These are phyloP conservation scores for Sequoia sempervirens DNA, from an alignment of 75 land plant species.

Conservation along the genomic window DNA sequence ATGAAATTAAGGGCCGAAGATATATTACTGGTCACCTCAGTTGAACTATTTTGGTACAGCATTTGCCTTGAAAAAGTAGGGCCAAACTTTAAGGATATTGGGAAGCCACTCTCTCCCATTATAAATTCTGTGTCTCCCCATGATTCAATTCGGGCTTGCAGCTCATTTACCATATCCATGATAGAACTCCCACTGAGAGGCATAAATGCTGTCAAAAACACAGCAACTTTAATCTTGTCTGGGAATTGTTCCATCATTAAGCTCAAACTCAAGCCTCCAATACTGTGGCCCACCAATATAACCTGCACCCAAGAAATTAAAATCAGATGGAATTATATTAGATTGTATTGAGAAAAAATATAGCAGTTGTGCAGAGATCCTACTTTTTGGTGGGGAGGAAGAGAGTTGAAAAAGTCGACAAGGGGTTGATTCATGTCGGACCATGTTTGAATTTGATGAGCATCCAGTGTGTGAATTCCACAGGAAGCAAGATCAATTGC, in stretches of 20 bases:
- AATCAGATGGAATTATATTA: too few relatives aligned
- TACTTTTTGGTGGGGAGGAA: conserved; percentile 37
- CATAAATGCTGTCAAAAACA: conserved; percentile 37
- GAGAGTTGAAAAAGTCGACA: conserved; percentile 19
- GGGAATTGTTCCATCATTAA: conserved; percentile 42
- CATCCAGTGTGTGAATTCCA: conserved; percentile 14
- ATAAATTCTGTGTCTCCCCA: too few relatives aligned
- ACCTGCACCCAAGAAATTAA: conserved; percentile 2
- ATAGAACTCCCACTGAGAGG: conserved; percentile 1
- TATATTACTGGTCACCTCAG: too few relatives aligned
- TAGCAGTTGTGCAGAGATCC: neutral
- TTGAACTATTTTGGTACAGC: too few relatives aligned
- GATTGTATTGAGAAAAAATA: too few relatives aligned
- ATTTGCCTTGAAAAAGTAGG: too few relatives aligned
- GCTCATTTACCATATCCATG: too few relatives aligned
- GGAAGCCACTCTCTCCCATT: too few relatives aligned
- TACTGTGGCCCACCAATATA: conserved; percentile 43
- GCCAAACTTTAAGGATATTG: too few relatives aligned
- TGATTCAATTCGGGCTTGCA: too few relatives aligned
- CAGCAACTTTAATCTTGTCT: conserved; percentile 26
- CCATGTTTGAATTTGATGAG: conserved; percentile 26
- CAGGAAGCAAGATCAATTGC: conserved; percentile 35
- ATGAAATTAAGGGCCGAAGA: too few relatives aligned
- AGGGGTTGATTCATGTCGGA: conserved; percentile 43
- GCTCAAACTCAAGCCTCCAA: conserved; percentile 34